These are phyloP conservation scores for Anisodus tanguticus DNA, from an alignment of 257 asterid genomes.

Conservation along the genomic window DNA sequence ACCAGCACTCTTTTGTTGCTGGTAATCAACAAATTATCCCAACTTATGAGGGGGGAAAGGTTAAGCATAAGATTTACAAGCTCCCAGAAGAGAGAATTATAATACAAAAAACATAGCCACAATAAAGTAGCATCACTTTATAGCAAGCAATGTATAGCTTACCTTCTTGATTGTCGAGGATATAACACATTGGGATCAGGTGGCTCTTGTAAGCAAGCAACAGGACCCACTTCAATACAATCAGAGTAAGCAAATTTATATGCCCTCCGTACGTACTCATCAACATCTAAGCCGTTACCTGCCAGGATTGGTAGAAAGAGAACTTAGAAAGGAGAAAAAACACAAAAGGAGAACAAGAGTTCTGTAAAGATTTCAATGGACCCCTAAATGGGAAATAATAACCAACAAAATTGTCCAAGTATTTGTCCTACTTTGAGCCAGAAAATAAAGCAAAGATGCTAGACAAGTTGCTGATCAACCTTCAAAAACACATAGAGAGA, in stretches of 20 bases:
- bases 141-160: conserved; percentile 34
- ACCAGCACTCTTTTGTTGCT: not conserved
- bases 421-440: conserved; percentile 17
- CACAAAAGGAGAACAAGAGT: conserved; percentile 18
- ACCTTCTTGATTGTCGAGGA: conserved; percentile 94
- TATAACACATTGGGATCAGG: conserved; percentile 97
- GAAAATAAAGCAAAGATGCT: not conserved
- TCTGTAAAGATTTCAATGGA: not conserved
- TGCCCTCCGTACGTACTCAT: conserved; percentile 96
- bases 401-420: conserved; percentile 22
- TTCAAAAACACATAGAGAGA: not conserved
- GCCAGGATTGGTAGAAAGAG: conserved; percentile 34
- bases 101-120: not conserved
- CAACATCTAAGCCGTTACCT: conserved; percentile 97
- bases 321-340: conserved; percentile 30
- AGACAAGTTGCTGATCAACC: conserved; percentile 15
- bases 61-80: not conserved
- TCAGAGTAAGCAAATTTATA: conserved; percentile 96
- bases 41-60: not conserved
- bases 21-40: conserved; percentile 5
- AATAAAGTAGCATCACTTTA: not conserved
- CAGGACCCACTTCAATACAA: conserved; percentile 98
- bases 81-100: not conserved
- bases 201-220: conserved; percentile 92
- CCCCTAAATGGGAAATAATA: not conserved